phyloP scores from a whole-genome alignment of 208 protist species.

The Acanthamoeba healyi region DNA sequence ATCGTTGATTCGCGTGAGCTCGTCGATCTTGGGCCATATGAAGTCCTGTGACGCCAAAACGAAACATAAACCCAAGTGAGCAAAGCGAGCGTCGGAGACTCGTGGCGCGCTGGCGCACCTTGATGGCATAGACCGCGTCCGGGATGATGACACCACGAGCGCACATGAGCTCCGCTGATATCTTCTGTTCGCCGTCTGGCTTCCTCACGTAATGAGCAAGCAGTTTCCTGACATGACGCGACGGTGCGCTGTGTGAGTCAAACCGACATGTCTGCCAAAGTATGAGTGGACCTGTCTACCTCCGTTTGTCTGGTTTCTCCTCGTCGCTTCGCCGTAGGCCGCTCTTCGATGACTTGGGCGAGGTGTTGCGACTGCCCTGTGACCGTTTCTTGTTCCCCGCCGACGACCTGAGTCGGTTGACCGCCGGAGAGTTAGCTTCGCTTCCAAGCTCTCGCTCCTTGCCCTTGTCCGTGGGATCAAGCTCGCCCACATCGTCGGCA shows the following conservation, averaged over 20 bases:
- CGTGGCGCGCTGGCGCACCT: neutral
- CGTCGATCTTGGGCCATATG: constrained; percentile 15
- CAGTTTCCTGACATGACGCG: constrained; percentile 24
- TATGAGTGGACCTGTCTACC: too few species aligned
- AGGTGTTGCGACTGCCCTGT: neutral
- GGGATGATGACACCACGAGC: constrained; percentile 25
- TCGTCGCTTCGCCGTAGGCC: neutral
- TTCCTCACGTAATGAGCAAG: constrained; percentile 50
- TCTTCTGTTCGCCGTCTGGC: constrained; percentile 65
- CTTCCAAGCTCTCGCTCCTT: constrained; percentile 10
- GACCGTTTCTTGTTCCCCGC: neutral
- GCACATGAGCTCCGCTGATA: constrained; percentile 45
- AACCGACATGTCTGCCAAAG: too few species aligned
- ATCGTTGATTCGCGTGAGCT: constrained; percentile 51
- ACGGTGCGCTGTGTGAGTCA: too few species aligned
- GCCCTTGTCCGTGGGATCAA: constrained; percentile 12
- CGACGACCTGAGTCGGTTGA: neutral
- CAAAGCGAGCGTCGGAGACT: neutral
- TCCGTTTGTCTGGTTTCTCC: neutral
- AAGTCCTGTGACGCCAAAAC: neutral
- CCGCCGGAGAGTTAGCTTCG: neutral
- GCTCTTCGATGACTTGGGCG: neutral
- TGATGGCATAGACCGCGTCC: constrained; percentile 55
- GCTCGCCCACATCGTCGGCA: neutral
- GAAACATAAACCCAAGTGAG: neutral